Evolutionary conservation across 495 filamentous ascomycete species (phyloP), one percentile per base, ranked within the genome.

Genomic region (Melanomma pulvis-pyrius): DNA sequence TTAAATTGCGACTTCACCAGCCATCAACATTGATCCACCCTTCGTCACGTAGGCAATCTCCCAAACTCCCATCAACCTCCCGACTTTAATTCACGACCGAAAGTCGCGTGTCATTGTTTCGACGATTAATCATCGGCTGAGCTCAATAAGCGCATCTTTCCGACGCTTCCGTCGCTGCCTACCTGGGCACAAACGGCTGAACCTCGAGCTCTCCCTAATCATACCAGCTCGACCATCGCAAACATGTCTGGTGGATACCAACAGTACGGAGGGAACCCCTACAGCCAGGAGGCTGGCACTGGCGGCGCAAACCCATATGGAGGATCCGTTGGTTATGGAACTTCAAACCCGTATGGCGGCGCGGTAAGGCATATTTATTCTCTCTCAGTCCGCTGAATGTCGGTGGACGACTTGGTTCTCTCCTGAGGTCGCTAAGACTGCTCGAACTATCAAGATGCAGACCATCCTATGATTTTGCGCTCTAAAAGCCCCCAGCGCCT

Each of bases 241-340:
- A 29, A 41, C 44, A 73, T 73, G 71, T 73, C 71, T 36, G 59
- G 63, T 46, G 63, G 63, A 55, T 69, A 70, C 53, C 71, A 73
- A 34, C 76, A 78, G 59, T 78, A 79, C 62, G 73, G 75, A 19
- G 76, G 76, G 19, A 81, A 81, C 63, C 79, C 79, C n/a, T 81
- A 79, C 54, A 74, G 75, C 39, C 76, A 81, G 69, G 77, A 82
- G 1, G 74, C 76, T 59, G 84, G 84, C 22, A 84, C 85, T 57
- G 80, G 77, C 68, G 74, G 64, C 22, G 66, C 69, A 36, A 77
- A 77, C 69, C 74, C 73, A 2, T 79, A 79, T 59, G 70, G 65
- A 49, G 55, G 60, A 39, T 44, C 52, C n/a, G 62, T 44, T 0
- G 61, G 83, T 21, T 84, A 86, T 57, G 80, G 76, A 70, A 71